phyloP scores from a whole-genome alignment of 495 filamentous ascomycete species.

The Hypoxylon rickii region DNA sequence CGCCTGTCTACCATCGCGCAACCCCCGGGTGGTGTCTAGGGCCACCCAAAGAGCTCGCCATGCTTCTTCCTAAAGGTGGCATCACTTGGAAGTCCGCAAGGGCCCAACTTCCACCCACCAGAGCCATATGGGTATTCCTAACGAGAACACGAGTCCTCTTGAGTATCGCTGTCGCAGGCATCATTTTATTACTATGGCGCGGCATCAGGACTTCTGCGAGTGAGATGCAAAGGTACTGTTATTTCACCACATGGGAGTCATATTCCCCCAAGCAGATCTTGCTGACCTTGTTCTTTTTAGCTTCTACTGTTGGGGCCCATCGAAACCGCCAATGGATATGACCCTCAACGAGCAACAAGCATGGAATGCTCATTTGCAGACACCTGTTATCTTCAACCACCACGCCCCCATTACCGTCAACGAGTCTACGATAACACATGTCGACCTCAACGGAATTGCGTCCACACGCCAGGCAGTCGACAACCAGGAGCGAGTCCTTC shows the following conservation, averaged over 20 bases:
- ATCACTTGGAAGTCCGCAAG: conserved; percentile 91
- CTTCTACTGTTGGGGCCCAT: conserved; percentile 96
- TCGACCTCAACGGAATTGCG: conserved; percentile 84
- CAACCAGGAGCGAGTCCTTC: conserved; percentile 88
- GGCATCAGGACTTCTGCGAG: conserved; percentile 78
- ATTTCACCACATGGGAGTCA: conserved; percentile 15
- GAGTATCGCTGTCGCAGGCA: conserved; percentile 69
- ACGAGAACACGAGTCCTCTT: conserved; percentile 80
- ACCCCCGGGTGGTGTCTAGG: conserved; percentile 41
- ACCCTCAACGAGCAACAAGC: conserved; percentile 82
- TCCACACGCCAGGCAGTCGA: conserved; percentile 76
- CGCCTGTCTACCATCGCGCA: conserved; percentile 21
- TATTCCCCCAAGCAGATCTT: conserved; percentile 3
- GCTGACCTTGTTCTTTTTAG: conserved; percentile 52
- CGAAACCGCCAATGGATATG: conserved; percentile 94
- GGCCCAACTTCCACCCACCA: conserved; percentile 77
- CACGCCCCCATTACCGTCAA: conserved; percentile 87
- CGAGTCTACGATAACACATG: conserved; percentile 70
- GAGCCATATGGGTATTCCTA: conserved; percentile 76
- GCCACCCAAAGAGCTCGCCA: conserved; percentile 42
- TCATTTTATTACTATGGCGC: conserved; percentile 88
- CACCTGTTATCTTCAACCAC: conserved; percentile 94
- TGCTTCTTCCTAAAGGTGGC: conserved; percentile 83
- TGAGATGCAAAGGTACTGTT: conserved; percentile 84
- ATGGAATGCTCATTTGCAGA: conserved; percentile 87